These are phyloP conservation scores for Phaeosphaeria sp. DNA, from an alignment of 2,329 filamentous ascomycete species.

Conservation along the genomic window DNA sequence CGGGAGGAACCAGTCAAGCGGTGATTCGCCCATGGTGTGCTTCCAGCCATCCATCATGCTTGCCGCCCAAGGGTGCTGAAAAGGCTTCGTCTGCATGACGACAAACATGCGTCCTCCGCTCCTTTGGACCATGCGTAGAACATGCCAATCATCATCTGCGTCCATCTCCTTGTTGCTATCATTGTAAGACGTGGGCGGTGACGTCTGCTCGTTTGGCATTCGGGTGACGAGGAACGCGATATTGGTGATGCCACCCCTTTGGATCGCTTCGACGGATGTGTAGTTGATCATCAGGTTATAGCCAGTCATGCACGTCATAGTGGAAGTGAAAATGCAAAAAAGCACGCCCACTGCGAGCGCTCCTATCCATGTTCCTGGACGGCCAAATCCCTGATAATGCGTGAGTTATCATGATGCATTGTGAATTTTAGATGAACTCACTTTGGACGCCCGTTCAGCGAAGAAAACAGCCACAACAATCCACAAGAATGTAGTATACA, in stretches of 20 bases:
- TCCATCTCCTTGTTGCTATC: slow-evolving; percentile 11
- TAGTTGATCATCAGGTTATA: slow-evolving; percentile 75
- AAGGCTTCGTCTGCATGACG: slow-evolving; percentile 73
- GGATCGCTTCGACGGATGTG: slow-evolving; percentile 83
- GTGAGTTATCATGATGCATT: neutral
- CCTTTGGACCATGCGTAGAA: slow-evolving; percentile 26
- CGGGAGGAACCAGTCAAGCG: slow-evolving; percentile 82
- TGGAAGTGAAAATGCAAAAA: slow-evolving; percentile 80
- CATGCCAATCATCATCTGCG: slow-evolving; percentile 28
- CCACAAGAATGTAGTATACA: slow-evolving; percentile 71
- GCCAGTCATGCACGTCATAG: slow-evolving; percentile 77
- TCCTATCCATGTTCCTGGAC: slow-evolving; percentile 62
- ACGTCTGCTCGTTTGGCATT: slow-evolving; percentile 10
- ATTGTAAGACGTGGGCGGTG: slow-evolving; percentile 7
- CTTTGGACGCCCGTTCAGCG: slow-evolving; percentile 59
- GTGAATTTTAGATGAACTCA: slow-evolving; percentile 30
- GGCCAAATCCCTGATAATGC: slow-evolving; percentile 21
- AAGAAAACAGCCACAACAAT: slow-evolving; percentile 70
- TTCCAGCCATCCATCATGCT: slow-evolving; percentile 74
- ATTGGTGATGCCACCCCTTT: slow-evolving; percentile 67
- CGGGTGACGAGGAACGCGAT: slow-evolving; percentile 69
- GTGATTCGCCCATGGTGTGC: slow-evolving; percentile 76
- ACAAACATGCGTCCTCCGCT: slow-evolving; percentile 70
- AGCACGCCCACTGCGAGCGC: slow-evolving; percentile 71
- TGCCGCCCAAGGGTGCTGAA: slow-evolving; percentile 87